These are phyloP conservation scores for Arthroderma sp. DNA, from an alignment of 2,329 filamentous ascomycete genomes.

Conservation along the genomic window DNA sequence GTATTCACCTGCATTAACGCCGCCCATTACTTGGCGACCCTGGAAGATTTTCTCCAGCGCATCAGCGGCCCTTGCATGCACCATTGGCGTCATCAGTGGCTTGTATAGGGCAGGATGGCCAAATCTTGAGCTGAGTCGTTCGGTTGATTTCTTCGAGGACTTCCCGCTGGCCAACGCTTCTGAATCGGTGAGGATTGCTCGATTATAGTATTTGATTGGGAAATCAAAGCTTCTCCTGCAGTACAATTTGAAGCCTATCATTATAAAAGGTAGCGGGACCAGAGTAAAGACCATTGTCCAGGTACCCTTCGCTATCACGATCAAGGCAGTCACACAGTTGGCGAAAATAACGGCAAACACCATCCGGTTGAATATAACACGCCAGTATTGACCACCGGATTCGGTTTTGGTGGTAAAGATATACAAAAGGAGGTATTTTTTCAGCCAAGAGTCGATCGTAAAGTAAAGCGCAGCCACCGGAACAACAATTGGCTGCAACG, in stretches of 20 bases:
- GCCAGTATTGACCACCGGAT: slow-evolving; percentile 87
- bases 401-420: slow-evolving; percentile 95
- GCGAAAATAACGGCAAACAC: slow-evolving; percentile 68
- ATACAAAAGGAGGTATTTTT: slow-evolving; percentile 91
- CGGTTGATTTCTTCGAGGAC: slow-evolving; percentile 32
- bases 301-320: slow-evolving; percentile 58
- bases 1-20: slow-evolving; percentile 38
- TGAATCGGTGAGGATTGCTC: slow-evolving; percentile 43
- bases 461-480: slow-evolving; percentile 85
- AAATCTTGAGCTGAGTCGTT: slow-evolving; percentile 63
- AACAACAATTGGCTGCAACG: slow-evolving; percentile 75
- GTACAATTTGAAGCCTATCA: slow-evolving; percentile 76
- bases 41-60: slow-evolving; percentile 75
- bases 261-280: slow-evolving; percentile 61
- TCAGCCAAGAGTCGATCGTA: slow-evolving; percentile 69
- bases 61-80: slow-evolving; percentile 78
- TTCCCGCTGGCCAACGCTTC: slow-evolving; percentile 29
- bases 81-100: slow-evolving; percentile 86
- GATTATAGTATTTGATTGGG: slow-evolving; percentile 68
- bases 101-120: slow-evolving; percentile 85
- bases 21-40: slow-evolving; percentile 59
- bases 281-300: slow-evolving; percentile 54
- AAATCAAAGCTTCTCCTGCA: slow-evolving; percentile 64
- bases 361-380: slow-evolving; percentile 82
- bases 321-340: slow-evolving; percentile 64